Percentiles rank a stretch among this genome's conserved stretches.
These are phyloP conservation scores for Fomitopsis pinicola DNA, from an alignment of 1,284 basidiomycete genomes.

Conservation along the genomic window DNA sequence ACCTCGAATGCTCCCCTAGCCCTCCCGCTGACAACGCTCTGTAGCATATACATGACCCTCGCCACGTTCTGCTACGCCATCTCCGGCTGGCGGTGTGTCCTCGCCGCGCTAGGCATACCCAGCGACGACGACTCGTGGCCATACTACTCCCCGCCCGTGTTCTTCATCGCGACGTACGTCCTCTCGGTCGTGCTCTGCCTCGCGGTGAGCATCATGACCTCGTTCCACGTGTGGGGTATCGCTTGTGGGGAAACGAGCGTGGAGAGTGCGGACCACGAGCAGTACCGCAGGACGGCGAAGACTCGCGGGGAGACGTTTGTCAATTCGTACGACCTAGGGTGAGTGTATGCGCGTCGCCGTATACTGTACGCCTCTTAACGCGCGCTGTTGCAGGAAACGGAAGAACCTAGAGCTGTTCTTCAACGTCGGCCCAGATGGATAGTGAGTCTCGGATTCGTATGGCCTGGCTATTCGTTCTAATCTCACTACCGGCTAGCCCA, in stretches of 20 bases:
- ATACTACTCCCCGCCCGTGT: slow-evolving; percentile 60
- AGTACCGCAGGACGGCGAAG: slow-evolving; percentile 71
- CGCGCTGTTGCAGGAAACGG: slow-evolving; percentile 33
- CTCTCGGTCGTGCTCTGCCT: slow-evolving; percentile 71
- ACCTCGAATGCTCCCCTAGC: not conserved
- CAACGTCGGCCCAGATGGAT: slow-evolving; percentile 77
- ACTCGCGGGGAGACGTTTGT: slow-evolving; percentile 76
- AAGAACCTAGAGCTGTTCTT: slow-evolving; percentile 86
- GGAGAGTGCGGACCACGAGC: slow-evolving; percentile 84
- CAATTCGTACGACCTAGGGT: slow-evolving; percentile 92
- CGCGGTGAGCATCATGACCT: slow-evolving; percentile 77
- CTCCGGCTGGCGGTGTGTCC: slow-evolving; percentile 56
- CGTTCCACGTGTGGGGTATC: slow-evolving; percentile 80
- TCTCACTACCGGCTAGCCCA: slow-evolving; percentile 42
- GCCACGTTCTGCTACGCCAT: slow-evolving; percentile 52
- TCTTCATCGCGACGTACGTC: slow-evolving; percentile 77
- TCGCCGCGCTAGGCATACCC: slow-evolving; percentile 50
- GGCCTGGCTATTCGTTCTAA: not conserved
- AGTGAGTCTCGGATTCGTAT: slow-evolving; percentile 48
- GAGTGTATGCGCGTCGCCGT: slow-evolving; percentile 13
- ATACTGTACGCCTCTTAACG: not conserved
- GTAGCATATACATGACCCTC: slow-evolving; percentile 71
- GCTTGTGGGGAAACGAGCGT: slow-evolving; percentile 86
- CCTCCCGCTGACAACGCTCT: not conserved
- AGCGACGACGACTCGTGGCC: slow-evolving; percentile 48